These are phyloP conservation scores for Irpex sp. DNA, from an alignment of 1,284 basidiomycete genomes.

Conservation along the genomic window DNA sequence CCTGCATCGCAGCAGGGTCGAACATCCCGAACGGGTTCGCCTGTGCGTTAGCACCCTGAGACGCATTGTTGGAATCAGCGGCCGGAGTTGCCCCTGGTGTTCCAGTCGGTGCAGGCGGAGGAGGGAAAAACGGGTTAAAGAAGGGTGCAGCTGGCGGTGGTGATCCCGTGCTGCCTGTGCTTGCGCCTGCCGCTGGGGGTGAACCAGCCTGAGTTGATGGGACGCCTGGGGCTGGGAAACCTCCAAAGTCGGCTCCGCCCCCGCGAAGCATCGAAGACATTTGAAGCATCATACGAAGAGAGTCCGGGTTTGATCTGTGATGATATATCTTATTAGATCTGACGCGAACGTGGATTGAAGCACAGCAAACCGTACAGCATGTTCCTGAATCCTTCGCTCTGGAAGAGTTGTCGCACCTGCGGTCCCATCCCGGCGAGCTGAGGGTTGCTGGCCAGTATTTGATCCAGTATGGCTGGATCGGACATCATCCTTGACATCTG, in stretches of 20 bases:
- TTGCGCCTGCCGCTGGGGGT: background rate
- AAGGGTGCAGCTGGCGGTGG: conserved; percentile 20
- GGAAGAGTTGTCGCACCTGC: conserved; percentile 74
- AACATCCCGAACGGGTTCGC: conserved; percentile 20
- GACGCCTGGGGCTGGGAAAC: conserved; percentile 58
- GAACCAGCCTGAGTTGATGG: conserved; percentile 25
- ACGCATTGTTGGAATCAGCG: conserved; percentile 11
- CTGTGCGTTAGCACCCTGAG: background rate
- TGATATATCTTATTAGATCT: background rate
- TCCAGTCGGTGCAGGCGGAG: conserved; percentile 16
- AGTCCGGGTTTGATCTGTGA: conserved; percentile 68
- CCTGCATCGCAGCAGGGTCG: conserved; percentile 46
- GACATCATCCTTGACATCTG: conserved; percentile 26
- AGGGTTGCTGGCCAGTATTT: conserved; percentile 77
- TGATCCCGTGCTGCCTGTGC: conserved; percentile 7
- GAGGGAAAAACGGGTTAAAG: conserved; percentile 15
- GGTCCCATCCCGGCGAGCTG: conserved; percentile 76
- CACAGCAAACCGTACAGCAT: conserved; percentile 55
- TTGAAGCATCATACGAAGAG: conserved; percentile 76
- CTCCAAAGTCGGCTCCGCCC: conserved; percentile 19
- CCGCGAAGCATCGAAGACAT: conserved; percentile 63
- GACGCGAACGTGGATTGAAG: background rate
- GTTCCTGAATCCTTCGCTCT: conserved; percentile 75
- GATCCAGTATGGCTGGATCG: conserved; percentile 59
- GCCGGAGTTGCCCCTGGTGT: conserved; percentile 14